Base-by-base conservation (phyloP, 2,329 filamentous ascomycete genomes). In the Alternaria postmessia region DNA sequence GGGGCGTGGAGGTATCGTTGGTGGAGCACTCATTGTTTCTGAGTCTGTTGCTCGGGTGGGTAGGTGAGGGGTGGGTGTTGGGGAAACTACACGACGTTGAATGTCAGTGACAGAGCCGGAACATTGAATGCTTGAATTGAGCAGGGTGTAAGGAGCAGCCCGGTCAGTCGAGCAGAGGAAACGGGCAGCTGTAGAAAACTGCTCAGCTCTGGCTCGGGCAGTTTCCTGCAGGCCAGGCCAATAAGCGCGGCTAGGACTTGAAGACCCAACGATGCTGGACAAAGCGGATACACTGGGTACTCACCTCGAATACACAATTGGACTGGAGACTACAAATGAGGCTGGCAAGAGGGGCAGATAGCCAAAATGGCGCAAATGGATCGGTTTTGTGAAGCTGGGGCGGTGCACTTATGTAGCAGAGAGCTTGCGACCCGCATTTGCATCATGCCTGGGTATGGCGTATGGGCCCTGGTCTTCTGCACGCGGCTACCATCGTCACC, bases 1-100 rank as follows among this genome's bases (percentile, higher is more conserved):
- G 54, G 89, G 89, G 64, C 88, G 87, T 66, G 88, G 88, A 63
- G 89, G 89, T 67, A 91, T 81, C 67, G 80, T 81, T 41, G 89
- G 73, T 59, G 67, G 71, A 57, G 82, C 81, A 69, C 86, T 80
- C 81, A 83, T 83, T 68, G 66, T 79, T 69, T 71, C 20, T 64
- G 57, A 65, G 56, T 63, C 58, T 62, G 42, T 46, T 54, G 48
- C 54, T 54, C 28, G 44, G 44, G 43, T 58, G 62, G 64, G 59
- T 60, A 54, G 63, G 54, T 53, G 65, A 61, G 59, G 66, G 57
- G 48, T 61, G 51, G 57, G 58, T 47, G 52, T 38, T 42, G 51
- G 38, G 38, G 58, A 52, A 62, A 63, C 63, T 71, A 60, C 42
- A 51, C 36, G 48, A 49, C 44, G 52, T 46, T 47, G 49, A 61